A percentile compares a stretch with the other conserved stretches of the same genome.
These are phyloP conservation scores for Cercospora sp. DNA, from an alignment of 2,329 filamentous ascomycete genomes.

Conservation along the genomic window DNA sequence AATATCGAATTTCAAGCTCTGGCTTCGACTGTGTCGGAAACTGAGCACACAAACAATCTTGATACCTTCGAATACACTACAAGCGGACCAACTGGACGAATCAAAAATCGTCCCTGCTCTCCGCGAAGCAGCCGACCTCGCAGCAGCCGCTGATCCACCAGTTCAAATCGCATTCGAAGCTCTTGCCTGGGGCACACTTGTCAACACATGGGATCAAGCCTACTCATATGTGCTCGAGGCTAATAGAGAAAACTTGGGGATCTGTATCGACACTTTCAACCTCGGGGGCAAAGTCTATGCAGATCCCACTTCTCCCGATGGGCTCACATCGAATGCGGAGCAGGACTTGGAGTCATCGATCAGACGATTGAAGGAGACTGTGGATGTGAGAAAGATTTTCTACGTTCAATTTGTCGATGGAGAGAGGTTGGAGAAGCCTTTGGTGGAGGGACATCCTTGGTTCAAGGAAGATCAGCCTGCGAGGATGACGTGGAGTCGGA, in stretches of 20 bases:
- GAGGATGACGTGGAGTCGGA: conserved; percentile 78
- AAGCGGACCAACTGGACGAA: conserved; percentile 52
- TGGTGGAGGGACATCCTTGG: conserved; percentile 58
- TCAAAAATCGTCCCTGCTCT: conserved; percentile 63
- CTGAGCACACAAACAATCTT: conserved; percentile 70
- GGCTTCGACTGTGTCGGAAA: conserved; percentile 65
- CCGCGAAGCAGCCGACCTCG: conserved; percentile 65
- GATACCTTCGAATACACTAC: conserved; percentile 70
- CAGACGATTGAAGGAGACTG: conserved; percentile 50
- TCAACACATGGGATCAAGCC: conserved; percentile 69
- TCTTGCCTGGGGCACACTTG: conserved; percentile 68
- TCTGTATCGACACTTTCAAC: conserved; percentile 78
- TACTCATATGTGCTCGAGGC: conserved; percentile 68
- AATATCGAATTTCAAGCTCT: conserved; percentile 64
- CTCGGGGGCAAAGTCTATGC: conserved; percentile 70
- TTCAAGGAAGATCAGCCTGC: conserved; percentile 58
- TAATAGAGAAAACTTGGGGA: conserved; percentile 68
- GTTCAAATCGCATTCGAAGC: conserved; percentile 72
- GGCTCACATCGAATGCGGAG: conserved; percentile 57
- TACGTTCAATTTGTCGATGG: conserved; percentile 76
- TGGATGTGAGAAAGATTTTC: conserved; percentile 67
- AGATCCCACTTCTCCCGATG: conserved; percentile 58
- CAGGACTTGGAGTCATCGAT: conserved; percentile 56
- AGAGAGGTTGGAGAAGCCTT: conserved; percentile 59
- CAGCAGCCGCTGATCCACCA: conserved; percentile 49